Evolutionary conservation across 768 basidiomycete genomes (phyloP), one percentile per base, ranked within the genome.

Genomic region (Gloeophyllum trabeum): DNA sequence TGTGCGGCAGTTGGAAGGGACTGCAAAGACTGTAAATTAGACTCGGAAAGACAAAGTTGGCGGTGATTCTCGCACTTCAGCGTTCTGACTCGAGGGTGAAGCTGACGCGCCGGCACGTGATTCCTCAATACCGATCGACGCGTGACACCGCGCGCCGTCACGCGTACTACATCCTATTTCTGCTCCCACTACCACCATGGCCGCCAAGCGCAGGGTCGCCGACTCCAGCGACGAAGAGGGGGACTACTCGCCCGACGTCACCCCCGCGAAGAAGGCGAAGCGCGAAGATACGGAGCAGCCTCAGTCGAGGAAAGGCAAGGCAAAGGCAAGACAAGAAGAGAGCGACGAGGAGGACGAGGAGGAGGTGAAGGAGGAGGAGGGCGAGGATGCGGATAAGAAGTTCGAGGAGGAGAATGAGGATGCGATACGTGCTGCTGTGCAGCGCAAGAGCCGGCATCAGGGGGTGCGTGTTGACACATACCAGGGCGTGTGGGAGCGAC

Each of bases 341-440:
- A 32, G 28, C 16, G 28, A 32, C 28, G 28, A 55, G 4, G 57
- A 59, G 4, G 54, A 57, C 26, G 55, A 60, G 4, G 58, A 60
- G 6, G 66, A 65, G 1, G 54, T 48, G 19, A 49, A 55, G 26
- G 35, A 49, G 18, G 43, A 43, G n/a, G 37, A 47, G n/a, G 46
- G 21, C 6, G 60, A 69, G 40, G 73, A 76, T 43, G 71, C 71
- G 24, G 74, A 75, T n/a, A 81, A 84, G 42, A 72, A 75, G 46
- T 79, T 83, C 44, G 84, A 86, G 47, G 68, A 72, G 44, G 67
- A 75, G 38, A 64, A 81, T 42, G 73, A 71, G 6, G 75, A 70
- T 35, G 64, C 61, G 26, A 67, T 83, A 39, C 74, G 75, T 10
- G 70, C 66, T 19, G 67, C 65, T 35, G 61, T 85, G 30, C 70